Conservation (phyloP, 768 basidiomycete species). For the Asterophora lycoperdoides region DNA sequence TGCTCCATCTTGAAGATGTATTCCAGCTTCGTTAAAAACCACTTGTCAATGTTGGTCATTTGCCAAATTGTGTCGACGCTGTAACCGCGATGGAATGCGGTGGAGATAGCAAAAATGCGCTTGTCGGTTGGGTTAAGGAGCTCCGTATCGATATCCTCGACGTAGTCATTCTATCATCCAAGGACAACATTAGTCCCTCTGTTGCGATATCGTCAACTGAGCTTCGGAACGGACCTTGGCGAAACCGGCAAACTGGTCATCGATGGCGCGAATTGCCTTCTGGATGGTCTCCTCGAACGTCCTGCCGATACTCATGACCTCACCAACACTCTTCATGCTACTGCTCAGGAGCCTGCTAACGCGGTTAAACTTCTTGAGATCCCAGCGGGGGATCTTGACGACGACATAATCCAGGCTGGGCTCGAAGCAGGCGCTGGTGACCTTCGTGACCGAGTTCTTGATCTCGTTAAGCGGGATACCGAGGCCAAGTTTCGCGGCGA, state of each 20-base stretch:
- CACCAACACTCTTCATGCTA: constrained; percentile 99
- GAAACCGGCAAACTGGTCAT: constrained; percentile 93
- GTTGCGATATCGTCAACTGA: background rate
- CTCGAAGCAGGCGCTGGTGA: constrained; percentile 96
- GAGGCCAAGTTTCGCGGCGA: constrained; percentile 96
- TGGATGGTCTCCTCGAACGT: constrained; percentile 99
- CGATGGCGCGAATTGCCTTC: constrained; percentile 95
- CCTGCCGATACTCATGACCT: constrained; percentile 98
- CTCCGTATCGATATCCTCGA: constrained; percentile 90
- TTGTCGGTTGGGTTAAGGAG: constrained; percentile 93
- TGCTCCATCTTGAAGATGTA: constrained; percentile 82
- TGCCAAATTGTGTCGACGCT: constrained; percentile 95
- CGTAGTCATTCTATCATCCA: constrained; percentile 68
- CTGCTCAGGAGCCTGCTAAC: constrained; percentile 89
- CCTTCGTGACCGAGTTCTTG: constrained; percentile 95
- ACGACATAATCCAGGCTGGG: constrained; percentile 96
- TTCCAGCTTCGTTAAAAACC: constrained; percentile 91
- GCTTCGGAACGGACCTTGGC: constrained; percentile 51
- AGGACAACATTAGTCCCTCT: background rate
- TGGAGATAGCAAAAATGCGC: constrained; percentile 93
- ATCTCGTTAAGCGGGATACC: constrained; percentile 97
- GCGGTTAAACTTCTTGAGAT: constrained; percentile 95
- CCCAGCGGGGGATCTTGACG: constrained; percentile 99
- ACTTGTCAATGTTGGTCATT: constrained; percentile 98
- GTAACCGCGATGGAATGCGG: constrained; percentile 90